Evolutionary conservation across 73 alveolate species (phyloP), one percentile per base, ranked within the genome.

Genomic region (Diophrys appendiculata): DNA sequence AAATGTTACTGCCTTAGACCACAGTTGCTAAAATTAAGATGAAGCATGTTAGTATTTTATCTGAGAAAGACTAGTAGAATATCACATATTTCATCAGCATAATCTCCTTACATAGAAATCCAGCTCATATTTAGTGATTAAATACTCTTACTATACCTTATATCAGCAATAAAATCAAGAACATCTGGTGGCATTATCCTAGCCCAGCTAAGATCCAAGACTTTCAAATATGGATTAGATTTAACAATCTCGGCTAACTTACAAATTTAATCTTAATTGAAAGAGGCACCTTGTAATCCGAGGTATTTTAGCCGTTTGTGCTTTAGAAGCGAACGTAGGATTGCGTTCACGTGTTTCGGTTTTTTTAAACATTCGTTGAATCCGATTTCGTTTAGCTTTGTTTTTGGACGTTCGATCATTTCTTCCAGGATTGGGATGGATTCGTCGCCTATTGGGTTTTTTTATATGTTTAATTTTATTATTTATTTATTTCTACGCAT

Each of bases 151-250:
- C 88, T 67, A 52, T 67, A 79, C 31, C 71, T 79, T 2, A 79
- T 70, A 64, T 68, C 54, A 33, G 69, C 31, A 14, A 79, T 52
- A 2, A 79, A 72, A 26, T 79, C 88, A 68, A 78, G 54, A 76
- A 79, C 71, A 79, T 79, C 72, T 65, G 32, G 52, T 24, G 88
- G 54, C 25, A 79, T 79, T 13, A 68, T 70, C 52, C 71, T 72
- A 69, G 69, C 71, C 88, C 88, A 79, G 0, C 80, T 26, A 11
- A 79, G 69, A 30, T 79, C 88, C 43, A 79, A 33, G 29, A 69
- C 88, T 30, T 79, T 79, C 29, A 79, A 52, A 25, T 52, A 35
- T 2, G 73, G 25, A 32, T 79, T 79, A 0, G 76, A 80, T 52
- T 79, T 79, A 1, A 72, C 88, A 24, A 79, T 54, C 68, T 68